Base-by-base conservation (phyloP, 305 asterid species). In the Solanum chacoense region DNA sequence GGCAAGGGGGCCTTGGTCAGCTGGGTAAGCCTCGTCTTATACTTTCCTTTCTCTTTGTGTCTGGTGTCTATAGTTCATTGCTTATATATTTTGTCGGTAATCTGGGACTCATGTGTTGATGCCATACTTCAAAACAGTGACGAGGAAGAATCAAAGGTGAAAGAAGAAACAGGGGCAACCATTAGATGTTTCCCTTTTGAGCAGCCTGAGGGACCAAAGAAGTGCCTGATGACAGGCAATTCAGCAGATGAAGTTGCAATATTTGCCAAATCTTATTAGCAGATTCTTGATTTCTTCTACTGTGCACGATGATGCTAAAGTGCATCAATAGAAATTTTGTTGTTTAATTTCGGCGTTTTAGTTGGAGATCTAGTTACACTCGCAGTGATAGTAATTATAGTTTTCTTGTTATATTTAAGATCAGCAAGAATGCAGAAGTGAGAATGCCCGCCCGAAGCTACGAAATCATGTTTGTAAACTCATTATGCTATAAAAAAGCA, bases 1-100 rank as follows among this genome's bases (percentile, higher is more conserved):
- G 98, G 99, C 99, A 32, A 93, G 99, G 91, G 99, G 99, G 73
- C 99, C 99, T 89, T 98, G 99, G 99, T 95, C 98, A 83, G 99
- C 98, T 90, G 96, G 99, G 99, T 96, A 93, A 84, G 32, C 34
- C 77, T 90, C 76, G 72, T 24, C 69, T 67, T 32, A 59, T 20
- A 18, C 50, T 79, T 88, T 26, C 45, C 14, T 50, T 29, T 65
- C 31, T 67, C 86, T 22, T 71, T 20, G 18, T 73, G 18, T 83
- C 88, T 87, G 50, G 55, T 67, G 32, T 50, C 74, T 20, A 3
- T 28, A 26, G 34, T 31, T 78, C 14, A 75, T 89, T 90, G 11
- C 87, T 50, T 50, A 10, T 83, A 50, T 83, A 50, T 20, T 29
- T 81, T 50, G 42, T 50, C 12, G 4, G 29, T 50, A 10, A 81